Base-by-base conservation (phyloP, 352 stramenopile genomes). In the Phytophthora uliginosa region DNA sequence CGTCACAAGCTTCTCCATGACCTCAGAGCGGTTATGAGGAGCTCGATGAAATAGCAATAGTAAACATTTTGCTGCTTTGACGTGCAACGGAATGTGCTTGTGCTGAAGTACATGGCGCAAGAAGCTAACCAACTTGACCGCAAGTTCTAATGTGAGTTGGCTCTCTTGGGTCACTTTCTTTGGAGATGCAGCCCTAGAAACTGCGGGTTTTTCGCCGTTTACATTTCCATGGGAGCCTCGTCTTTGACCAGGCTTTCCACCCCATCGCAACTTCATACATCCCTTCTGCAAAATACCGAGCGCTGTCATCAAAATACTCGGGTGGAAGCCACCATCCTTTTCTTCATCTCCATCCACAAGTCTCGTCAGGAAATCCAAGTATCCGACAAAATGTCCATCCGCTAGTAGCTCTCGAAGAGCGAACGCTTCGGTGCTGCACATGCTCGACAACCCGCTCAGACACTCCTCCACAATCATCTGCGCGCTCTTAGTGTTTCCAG, bases 391-490 rank as follows among this genome's bases (percentile, higher is more conserved):
- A 17, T 84, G 65, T 4, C 55, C 63, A 7, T 62, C 48, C 7
- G 65, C 76, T 33, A 86, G 71, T 12, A 96, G 13, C 57, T 90
- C 85, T 34, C 83, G 83, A 60, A 92, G 69, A 57, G 85, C 83
- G 13, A 78, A 78, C 7, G 74, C 63, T 59, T 96, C 86, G 0
- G 76, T 83, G 8, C 67, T 86, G 63, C 85, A 95, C 34, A 92
- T 66, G 34, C 72, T 89, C 18, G 81, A 89, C n/a, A 96, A 72
- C 0, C 89, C 89, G 56, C 83, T 94, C 28, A 95, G 66, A 28
- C 83, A 89, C 61, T 96, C 89, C 71, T 96, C 89, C n/a, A 95
- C 84, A 15, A 94, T 76, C 86, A 94, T 91, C 22, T 84, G 77
- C 10, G 69, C 68, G 56, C 76, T 86, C 40, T 85, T 83, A 12